phyloP scores from a whole-genome alignment of 768 basidiomycete genomes.

The Leccinum disarticulatum region DNA sequence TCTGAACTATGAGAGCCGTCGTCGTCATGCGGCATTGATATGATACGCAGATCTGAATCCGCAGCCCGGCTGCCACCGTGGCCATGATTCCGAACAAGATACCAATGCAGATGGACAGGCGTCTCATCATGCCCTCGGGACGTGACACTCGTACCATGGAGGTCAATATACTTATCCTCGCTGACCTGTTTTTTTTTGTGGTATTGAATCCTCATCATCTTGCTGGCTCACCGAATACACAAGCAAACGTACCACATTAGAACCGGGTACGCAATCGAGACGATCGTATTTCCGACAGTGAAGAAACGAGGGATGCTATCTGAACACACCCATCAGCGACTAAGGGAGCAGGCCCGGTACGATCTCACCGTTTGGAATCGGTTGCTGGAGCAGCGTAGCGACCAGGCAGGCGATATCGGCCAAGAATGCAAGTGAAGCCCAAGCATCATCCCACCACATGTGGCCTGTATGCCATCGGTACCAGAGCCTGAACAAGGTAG shows the following conservation, averaged over 20 bases:
- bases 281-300: constrained; percentile 9
- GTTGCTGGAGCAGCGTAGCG: constrained; percentile 5
- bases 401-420: constrained; percentile 14
- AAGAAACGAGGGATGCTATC: constrained; percentile 9
- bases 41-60: constrained; percentile 12
- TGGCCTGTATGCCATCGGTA: constrained; percentile 19
- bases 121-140: constrained; percentile 14
- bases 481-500: constrained; percentile 24
- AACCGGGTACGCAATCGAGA: constrained; percentile 19
- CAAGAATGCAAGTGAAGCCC: constrained; percentile 18
- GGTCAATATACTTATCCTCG: constrained; percentile 26
- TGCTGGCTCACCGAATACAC: not conserved
- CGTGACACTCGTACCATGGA: constrained; percentile 23
- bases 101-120: constrained; percentile 9
- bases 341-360: not conserved
- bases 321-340: constrained; percentile 1
- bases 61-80: constrained; percentile 5
- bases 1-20: constrained; percentile 15
- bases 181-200: constrained; percentile 15
- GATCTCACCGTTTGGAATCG: constrained; percentile 8
- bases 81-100: constrained; percentile 17
- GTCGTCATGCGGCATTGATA: constrained; percentile 10
- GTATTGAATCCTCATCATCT: not conserved
- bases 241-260: constrained; percentile 16
- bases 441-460: constrained; percentile 30